Evolutionary conservation across 73 alveolate species (phyloP).

Genomic region (Blepharisma japonicum): DNA sequence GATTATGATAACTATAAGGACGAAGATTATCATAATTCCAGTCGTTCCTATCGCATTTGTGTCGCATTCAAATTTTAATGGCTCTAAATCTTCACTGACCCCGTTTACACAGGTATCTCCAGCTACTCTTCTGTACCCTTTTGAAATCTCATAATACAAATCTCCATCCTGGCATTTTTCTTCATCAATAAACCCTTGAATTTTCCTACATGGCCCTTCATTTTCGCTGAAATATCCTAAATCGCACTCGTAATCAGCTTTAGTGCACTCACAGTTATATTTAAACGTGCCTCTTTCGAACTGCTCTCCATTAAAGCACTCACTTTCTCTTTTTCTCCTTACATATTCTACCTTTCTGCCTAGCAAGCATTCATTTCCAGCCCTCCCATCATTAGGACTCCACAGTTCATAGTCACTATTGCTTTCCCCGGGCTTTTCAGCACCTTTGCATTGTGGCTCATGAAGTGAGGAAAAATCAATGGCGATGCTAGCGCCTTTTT

Average conservation of each 20-base stretch:
- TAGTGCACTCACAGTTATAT: conserved; percentile 81
- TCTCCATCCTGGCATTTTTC: conserved; percentile 38
- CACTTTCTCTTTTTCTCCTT: conserved; percentile 77
- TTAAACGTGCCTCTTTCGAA: conserved; percentile 53
- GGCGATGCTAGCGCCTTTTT: conserved; percentile 63
- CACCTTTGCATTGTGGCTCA: conserved; percentile 77
- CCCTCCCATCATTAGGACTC: conserved; percentile 83
- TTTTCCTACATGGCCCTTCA: conserved; percentile 54
- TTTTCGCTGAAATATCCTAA: conserved; percentile 62
- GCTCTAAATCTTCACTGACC: conserved; percentile 58
- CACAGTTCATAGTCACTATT: conserved; percentile 82
- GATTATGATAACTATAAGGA: conserved; percentile 23
- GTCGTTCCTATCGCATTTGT: not conserved
- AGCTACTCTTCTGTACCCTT: conserved; percentile 88
- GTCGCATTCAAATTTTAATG: conserved; percentile 51
- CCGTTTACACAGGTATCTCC: conserved; percentile 90
- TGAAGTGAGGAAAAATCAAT: conserved; percentile 74
- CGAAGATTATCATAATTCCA: conserved; percentile 27
- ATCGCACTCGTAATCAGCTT: conserved; percentile 90
- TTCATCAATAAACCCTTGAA: conserved; percentile 28
- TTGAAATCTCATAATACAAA: conserved; percentile 49
- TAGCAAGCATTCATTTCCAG: conserved; percentile 74
- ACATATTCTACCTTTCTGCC: conserved; percentile 80
- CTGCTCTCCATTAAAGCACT: conserved; percentile 84
- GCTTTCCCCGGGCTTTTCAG: conserved; percentile 70